Conservation (phyloP, 1,284 basidiomycete species). For the Wolfiporia cocos region DNA sequence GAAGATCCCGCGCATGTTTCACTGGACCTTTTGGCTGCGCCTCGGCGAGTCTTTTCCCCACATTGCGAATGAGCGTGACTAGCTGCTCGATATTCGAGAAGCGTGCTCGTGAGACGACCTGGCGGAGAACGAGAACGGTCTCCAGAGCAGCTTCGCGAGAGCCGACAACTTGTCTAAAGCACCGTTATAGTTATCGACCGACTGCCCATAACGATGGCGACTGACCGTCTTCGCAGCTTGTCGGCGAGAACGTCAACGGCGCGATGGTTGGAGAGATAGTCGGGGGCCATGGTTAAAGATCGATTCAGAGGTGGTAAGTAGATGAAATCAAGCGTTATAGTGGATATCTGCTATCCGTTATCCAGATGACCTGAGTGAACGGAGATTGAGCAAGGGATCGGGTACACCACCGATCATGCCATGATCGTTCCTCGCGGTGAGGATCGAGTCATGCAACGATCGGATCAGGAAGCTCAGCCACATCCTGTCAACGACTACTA, state of each 20-base stretch:
- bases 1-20: slow-evolving; percentile 1
- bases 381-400: no score
- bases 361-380: no score
- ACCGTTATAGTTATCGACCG: background rate
- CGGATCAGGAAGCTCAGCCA: no score
- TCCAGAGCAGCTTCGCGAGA: slow-evolving; percentile 86
- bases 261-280: no score
- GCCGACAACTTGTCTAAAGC: slow-evolving; percentile 76
- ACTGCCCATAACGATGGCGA: background rate
- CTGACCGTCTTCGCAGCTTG: slow-evolving; percentile 24
- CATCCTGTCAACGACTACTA: no score
- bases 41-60: slow-evolving; percentile 77
- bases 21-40: slow-evolving; percentile 87
- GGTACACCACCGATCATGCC: no score
- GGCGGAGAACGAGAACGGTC: slow-evolving; percentile 82
- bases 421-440: no score
- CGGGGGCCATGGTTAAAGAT: slow-evolving; percentile 19
- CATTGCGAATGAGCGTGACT: slow-evolving; percentile 72
- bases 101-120: slow-evolving; percentile 83
- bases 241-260: slow-evolving; percentile 24
- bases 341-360: no score
- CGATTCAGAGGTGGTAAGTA: no score
- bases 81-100: slow-evolving; percentile 89
- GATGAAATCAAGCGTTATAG: no score
- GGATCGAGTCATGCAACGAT: no score